phyloP scores from a whole-genome alignment of 345 rosid genomes.

The Sonneratia alba region DNA sequence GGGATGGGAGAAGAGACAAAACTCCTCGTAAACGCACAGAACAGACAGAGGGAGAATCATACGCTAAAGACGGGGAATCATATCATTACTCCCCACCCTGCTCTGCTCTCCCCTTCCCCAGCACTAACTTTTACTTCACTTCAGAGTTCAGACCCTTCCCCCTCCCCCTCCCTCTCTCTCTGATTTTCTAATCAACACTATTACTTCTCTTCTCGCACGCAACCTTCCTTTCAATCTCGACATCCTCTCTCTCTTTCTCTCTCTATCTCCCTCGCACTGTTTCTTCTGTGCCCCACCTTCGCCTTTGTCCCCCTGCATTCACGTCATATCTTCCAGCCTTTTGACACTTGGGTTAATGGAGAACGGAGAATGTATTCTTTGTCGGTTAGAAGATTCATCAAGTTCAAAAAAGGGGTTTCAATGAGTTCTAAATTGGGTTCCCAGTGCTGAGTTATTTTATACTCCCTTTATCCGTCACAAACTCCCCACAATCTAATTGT shows the following conservation, averaged over 20 bases:
- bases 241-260: not conserved
- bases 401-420: too few relatives aligned
- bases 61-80: conserved; percentile 22
- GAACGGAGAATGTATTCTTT: not conserved
- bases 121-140: conserved; percentile 3
- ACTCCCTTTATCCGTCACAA: too few relatives aligned
- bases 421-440: too few relatives aligned
- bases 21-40: too few relatives aligned
- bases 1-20: too few relatives aligned
- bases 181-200: not conserved
- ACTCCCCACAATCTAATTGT: too few relatives aligned
- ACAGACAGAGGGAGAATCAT: too few relatives aligned
- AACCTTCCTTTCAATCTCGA: conserved; percentile 18
- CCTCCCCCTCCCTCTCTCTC: too few relatives aligned
- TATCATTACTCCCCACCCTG: conserved; percentile 10
- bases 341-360: not conserved
- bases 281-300: not conserved
- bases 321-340: not conserved
- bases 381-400: not conserved
- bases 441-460: too few relatives aligned
- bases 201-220: conserved; percentile 29
- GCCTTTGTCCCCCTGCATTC: conserved; percentile 1
- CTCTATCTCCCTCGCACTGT: not conserved
- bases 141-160: not conserved
- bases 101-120: conserved; percentile 13